These are phyloP conservation scores for Saccharomycopsis malanga DNA, from an alignment of 805 yeast genomes.

Conservation along the genomic window DNA sequence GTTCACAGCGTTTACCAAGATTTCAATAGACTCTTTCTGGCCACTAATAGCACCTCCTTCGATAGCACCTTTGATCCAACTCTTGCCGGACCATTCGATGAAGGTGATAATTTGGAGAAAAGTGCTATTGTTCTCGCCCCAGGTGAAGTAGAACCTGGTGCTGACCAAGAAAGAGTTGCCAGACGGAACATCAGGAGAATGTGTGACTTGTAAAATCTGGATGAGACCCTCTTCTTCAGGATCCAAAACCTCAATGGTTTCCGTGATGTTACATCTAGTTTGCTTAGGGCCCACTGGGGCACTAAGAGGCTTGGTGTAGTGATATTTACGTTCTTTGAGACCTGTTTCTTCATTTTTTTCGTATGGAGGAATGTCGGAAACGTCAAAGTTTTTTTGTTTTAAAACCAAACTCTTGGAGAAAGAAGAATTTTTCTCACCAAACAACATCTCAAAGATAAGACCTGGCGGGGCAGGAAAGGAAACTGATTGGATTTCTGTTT, in stretches of 20 bases:
- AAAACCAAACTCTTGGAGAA: slow-evolving; percentile 40
- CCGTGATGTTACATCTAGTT: slow-evolving; percentile 58
- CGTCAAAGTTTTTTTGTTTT: slow-evolving; percentile 57
- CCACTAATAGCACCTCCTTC: slow-evolving; percentile 72
- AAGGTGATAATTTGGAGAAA: slow-evolving; percentile 44
- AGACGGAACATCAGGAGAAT: slow-evolving; percentile 79
- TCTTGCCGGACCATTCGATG: slow-evolving; percentile 66
- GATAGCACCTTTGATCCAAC: slow-evolving; percentile 72
- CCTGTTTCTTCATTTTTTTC: slow-evolving; percentile 27
- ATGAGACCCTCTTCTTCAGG: slow-evolving; percentile 34
- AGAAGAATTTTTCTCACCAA: slow-evolving; percentile 47
- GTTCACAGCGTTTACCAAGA: slow-evolving; percentile 41
- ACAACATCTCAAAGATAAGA: slow-evolving; percentile 47
- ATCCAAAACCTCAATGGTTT: slow-evolving; percentile 38
- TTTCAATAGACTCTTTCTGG: slow-evolving; percentile 51
- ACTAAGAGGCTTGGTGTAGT: slow-evolving; percentile 56
- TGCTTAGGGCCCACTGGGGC: slow-evolving; percentile 74
- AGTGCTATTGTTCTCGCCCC: slow-evolving; percentile 57
- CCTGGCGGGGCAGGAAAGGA: slow-evolving; percentile 59
- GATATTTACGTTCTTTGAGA: slow-evolving; percentile 39
- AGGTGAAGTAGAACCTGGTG: slow-evolving; percentile 50
- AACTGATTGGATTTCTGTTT: slow-evolving; percentile 50
- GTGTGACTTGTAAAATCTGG: slow-evolving; percentile 49
- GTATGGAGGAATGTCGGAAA: slow-evolving; percentile 42
- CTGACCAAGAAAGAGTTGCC: slow-evolving; percentile 60